These are phyloP conservation scores for Cyclanthera cordifolia DNA, from an alignment of 306 rosid genomes.

Conservation along the genomic window DNA sequence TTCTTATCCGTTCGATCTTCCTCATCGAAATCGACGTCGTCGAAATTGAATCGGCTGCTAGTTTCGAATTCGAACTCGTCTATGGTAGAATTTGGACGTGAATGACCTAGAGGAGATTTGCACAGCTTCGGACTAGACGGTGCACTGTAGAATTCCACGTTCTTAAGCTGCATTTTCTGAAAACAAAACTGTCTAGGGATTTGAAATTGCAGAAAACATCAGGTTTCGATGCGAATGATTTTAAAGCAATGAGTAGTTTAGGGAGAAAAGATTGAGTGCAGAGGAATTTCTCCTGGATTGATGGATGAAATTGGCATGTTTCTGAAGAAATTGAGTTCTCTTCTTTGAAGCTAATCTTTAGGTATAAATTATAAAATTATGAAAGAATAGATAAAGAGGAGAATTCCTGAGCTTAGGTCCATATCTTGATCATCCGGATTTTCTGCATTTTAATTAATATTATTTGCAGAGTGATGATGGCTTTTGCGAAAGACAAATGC, in stretches of 20 bases:
- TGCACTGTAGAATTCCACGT: constrained; percentile 43
- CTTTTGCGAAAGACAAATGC: not conserved
- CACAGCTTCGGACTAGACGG: constrained; percentile 56
- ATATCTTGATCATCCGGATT: not conserved
- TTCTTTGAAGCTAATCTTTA: constrained; percentile 16
- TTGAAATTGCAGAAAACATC: not conserved
- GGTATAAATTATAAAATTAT: no score
- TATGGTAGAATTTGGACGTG: constrained; percentile 32
- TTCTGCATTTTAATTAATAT: not conserved
- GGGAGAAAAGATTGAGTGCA: constrained; percentile 13
- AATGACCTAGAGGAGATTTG: constrained; percentile 20
- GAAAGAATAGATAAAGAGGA: not conserved
- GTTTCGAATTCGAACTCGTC: constrained; percentile 60
- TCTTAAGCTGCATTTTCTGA: constrained; percentile 1
- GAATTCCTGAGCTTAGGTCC: not conserved
- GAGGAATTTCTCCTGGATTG: constrained; percentile 14
- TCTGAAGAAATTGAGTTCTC: constrained; percentile 2
- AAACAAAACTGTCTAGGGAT: not conserved
- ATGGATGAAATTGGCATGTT: constrained; percentile 5
- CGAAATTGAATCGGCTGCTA: constrained; percentile 24
- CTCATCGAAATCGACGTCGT: constrained; percentile 2
- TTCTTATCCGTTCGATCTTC: constrained; percentile 13
- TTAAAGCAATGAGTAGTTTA: constrained; percentile 2
- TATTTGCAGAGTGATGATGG: not conserved
- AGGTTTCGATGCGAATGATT: not conserved